Conservation (phyloP, 2,329 filamentous ascomycete species). For the Magnaporthiopsis rhizophila region DNA sequence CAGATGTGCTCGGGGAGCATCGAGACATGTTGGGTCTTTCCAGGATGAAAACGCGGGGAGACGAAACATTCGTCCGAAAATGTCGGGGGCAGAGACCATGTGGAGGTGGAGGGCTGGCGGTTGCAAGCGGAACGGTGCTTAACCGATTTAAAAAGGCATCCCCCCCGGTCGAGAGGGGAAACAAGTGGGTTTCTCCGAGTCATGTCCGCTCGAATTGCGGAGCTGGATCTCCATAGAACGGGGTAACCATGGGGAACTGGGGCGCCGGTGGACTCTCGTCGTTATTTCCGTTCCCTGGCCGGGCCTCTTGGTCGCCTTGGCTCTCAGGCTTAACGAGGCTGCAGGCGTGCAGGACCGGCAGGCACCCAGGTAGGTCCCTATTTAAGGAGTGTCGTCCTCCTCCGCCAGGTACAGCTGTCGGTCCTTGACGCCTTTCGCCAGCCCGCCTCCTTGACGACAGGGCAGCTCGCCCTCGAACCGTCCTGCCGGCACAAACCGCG, state of each 20-base stretch:
- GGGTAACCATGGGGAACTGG: neutral
- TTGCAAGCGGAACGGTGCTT: neutral
- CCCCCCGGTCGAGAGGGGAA: neutral
- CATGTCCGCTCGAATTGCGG: no score
- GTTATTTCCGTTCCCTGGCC: neutral
- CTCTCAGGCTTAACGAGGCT: neutral
- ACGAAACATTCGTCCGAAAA: neutral
- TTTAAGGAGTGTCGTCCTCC: neutral
- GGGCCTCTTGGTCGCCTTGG: neutral
- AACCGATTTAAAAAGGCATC: neutral
- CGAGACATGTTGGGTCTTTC: neutral
- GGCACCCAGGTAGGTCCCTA: neutral
- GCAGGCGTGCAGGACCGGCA: no score
- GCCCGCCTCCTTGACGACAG: neutral
- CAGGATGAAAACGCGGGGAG: neutral
- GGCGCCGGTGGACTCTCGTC: neutral
- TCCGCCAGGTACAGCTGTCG: neutral
- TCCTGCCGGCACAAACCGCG: neutral
- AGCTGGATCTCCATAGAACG: no score
- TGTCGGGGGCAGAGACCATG: neutral
- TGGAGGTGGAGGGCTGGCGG: neutral
- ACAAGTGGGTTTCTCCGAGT: neutral
- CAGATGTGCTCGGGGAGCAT: neutral
- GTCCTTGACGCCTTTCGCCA: neutral
- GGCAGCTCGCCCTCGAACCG: neutral